Base-by-base conservation (phyloP, 352 stramenopile species). In the Globisporangium radiosum region DNA sequence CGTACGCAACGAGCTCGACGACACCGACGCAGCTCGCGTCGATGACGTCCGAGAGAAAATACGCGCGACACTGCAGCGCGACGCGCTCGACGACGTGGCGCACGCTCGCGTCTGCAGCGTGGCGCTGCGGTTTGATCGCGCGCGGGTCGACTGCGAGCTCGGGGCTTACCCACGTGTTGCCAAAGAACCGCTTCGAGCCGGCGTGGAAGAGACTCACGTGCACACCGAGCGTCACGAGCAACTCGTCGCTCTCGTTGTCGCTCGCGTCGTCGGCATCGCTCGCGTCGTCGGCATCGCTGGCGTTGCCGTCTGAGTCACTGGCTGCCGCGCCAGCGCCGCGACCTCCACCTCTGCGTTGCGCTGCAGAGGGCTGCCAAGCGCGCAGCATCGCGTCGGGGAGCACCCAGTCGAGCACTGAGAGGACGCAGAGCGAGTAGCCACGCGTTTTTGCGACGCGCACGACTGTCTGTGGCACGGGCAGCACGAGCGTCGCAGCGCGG, bases 1-100 rank as follows among this genome's bases (percentile, higher is more conserved):
- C 74, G 51, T 92, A 90, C 14, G 84, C 86, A 11, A 98, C 91
- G 10, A 98, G 76, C 64, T 98, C 94, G 9, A 98, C 65, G n/a
- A 98, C 85, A 6, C 83, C 85, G 44, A 97, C 81, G 53, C 92
- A 98, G 57, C 87, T 93, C 9, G 81, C 59, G 64, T 98, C 95
- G 19, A 91, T 73, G 9, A 97, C 77, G 14, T 86, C 76, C 9
- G 91, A 87, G 49, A 88, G 62, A 50, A 96, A 96, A 47, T 95
- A 96, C 1, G 87, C 79, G 5, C 88, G 68, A 47, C 89, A 72
- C 47, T 91, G 87, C n/a, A 92, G 57, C 1, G 62, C 10, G 0
- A 82, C 72, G 40, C 70, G 73, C 53, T 85, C 73, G 17, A 88
- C 61, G 4, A 92, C 59, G 47, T 83, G 77, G 3, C 74, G 75